These are phyloP conservation scores for Pharnaceum exiguum DNA, from an alignment of 148 eudicot species.

Conservation along the genomic window DNA sequence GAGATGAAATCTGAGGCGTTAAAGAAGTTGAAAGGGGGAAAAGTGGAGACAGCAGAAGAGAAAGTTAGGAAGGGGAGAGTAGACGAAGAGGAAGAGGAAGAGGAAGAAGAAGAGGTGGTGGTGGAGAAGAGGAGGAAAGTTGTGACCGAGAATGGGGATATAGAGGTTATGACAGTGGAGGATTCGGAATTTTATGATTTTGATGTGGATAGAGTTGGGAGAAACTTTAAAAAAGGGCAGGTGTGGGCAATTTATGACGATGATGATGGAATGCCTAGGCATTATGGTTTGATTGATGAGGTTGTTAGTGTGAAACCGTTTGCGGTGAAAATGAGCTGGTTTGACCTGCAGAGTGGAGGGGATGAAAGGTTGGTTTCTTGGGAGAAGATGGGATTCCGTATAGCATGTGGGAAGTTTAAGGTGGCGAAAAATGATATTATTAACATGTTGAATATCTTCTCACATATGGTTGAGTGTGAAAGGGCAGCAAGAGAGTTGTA, in stretches of 20 bases:
- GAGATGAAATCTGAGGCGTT: slow-evolving; percentile 49
- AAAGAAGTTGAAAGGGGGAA: slow-evolving; percentile 30
- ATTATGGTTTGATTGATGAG: slow-evolving; percentile 71
- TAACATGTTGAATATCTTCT: slow-evolving; percentile 57
- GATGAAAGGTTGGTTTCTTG: slow-evolving; percentile 34
- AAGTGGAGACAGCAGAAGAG: slow-evolving; percentile 23
- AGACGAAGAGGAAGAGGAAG: slow-evolving; percentile 22
- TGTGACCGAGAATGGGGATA: slow-evolving; percentile 23
- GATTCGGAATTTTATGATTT: slow-evolving; percentile 91
- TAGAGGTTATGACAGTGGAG: slow-evolving; percentile 66
- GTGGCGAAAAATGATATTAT: slow-evolving; percentile 42
- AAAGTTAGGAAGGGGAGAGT: slow-evolving; percentile 20
- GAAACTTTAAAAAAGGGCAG: slow-evolving; percentile 79
- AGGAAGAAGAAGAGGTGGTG: slow-evolving; percentile 3
- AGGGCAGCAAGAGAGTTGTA: slow-evolving; percentile 74
- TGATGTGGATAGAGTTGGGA: slow-evolving; percentile 67
- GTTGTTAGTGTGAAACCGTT: slow-evolving; percentile 66
- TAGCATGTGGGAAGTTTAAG: slow-evolving; percentile 77
- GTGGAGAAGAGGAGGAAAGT: slow-evolving; percentile 8
- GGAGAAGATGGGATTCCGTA: slow-evolving; percentile 50
- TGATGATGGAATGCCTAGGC: slow-evolving; percentile 93
- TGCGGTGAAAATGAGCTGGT: slow-evolving; percentile 64
- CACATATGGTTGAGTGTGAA: slow-evolving; percentile 66
- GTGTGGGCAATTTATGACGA: slow-evolving; percentile 91
- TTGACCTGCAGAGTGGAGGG: slow-evolving; percentile 45